A percentile compares a stretch with the other conserved stretches of the same genome.
Evolutionary conservation across 129 eudicot species (phyloP).

Genomic region (Arctium lappa): DNA sequence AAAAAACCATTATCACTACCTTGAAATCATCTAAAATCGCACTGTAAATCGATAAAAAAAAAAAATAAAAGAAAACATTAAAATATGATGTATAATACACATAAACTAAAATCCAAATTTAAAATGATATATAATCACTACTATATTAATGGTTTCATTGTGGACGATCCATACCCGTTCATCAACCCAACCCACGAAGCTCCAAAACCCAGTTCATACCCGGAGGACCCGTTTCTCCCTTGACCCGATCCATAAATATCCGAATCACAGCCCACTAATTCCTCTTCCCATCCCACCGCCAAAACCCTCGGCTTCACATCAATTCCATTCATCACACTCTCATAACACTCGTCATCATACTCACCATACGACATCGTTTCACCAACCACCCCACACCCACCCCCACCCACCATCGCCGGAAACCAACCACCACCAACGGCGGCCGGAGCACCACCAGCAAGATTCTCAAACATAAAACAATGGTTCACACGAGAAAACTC

Average conservation of each 20-base stretch:
- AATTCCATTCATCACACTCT: slow-evolving; percentile 15
- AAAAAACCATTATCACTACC: too few relatives aligned
- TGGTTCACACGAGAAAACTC: neutral
- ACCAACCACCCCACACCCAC: slow-evolving; percentile 13
- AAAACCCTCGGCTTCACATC: slow-evolving; percentile 63
- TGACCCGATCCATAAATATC: slow-evolving; percentile 24
- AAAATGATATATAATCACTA: neutral
- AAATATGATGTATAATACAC: neutral
- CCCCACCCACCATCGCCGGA: slow-evolving; percentile 1
- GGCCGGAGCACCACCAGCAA: neutral
- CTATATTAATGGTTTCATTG: slow-evolving; percentile 51
- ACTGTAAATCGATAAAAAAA: too few relatives aligned
- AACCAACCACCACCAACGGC: slow-evolving; percentile 26
- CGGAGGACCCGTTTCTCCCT: slow-evolving; percentile 13
- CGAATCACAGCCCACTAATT: slow-evolving; percentile 44
- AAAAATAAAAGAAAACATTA: too few relatives aligned
- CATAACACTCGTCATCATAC: slow-evolving; percentile 26
- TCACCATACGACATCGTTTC: slow-evolving; percentile 29
- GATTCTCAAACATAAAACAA: slow-evolving; percentile 27
- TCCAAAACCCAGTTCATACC: slow-evolving; percentile 46
- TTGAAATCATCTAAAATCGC: too few relatives aligned
- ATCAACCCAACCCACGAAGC: slow-evolving; percentile 58
- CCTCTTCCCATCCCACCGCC: slow-evolving; percentile 67
- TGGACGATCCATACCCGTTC: slow-evolving; percentile 59
- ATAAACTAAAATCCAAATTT: neutral